Percentiles rank a stretch among this genome's conserved stretches.
Conservation (phyloP, 768 basidiomycete genomes). For the Pisolithus albus region DNA sequence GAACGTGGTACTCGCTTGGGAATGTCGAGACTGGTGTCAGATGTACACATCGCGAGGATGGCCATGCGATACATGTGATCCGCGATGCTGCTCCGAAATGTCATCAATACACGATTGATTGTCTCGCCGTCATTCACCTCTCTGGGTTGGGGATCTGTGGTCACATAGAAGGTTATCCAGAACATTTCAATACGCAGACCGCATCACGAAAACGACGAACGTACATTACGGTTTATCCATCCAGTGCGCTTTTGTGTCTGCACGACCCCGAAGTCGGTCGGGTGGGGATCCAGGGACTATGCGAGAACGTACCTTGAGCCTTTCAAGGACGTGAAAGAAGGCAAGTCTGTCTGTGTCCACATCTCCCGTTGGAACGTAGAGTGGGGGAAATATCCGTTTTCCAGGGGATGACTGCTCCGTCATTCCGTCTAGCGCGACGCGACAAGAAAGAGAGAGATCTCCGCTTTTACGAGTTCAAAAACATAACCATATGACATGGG, state of each 20-base stretch:
- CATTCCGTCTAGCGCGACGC: not conserved
- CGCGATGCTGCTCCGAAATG: constrained; percentile 54
- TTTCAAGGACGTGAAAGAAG: constrained; percentile 85
- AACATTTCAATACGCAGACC: not conserved
- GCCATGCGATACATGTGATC: constrained; percentile 99
- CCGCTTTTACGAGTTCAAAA: too few species aligned
- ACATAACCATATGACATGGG: too few species aligned
- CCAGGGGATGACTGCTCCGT: not conserved
- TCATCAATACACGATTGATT: not conserved
- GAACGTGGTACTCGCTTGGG: constrained; percentile 50
- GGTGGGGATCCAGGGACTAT: not conserved
- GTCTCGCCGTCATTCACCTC: constrained; percentile 42
- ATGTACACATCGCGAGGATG: constrained; percentile 81
- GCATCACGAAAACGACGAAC: constrained; percentile 1
- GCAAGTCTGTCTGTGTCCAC: constrained; percentile 64
- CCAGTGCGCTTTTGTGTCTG: constrained; percentile 95
- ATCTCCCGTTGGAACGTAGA: constrained; percentile 51
- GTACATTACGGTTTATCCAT: constrained; percentile 74
- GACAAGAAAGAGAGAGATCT: not conserved
- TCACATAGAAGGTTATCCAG: not conserved
- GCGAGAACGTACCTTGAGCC: constrained; percentile 62
- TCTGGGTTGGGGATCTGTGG: constrained; percentile 73
- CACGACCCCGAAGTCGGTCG: not conserved
- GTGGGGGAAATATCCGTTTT: constrained; percentile 50
- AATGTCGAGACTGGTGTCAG: constrained; percentile 65